Evolutionary conservation across 1,284 basidiomycete species (phyloP).

Genomic region (Macrocystidia cucumis): DNA sequence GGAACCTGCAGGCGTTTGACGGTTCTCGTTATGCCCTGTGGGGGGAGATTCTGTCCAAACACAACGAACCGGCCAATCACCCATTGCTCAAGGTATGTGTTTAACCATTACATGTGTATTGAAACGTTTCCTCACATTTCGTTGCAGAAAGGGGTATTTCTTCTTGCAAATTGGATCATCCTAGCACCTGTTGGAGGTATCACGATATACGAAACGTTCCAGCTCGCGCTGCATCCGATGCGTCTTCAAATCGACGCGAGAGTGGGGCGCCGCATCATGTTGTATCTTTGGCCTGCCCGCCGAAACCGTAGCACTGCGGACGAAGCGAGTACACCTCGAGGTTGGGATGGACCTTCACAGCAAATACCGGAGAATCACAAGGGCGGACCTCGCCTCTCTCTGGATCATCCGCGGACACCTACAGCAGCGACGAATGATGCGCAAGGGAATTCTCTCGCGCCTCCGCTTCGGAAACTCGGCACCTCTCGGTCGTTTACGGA

Average conservation of each 20-base stretch:
- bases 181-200: constrained; percentile 94
- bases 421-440: constrained; percentile 20
- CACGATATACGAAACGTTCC: constrained; percentile 81
- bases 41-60: constrained; percentile 83
- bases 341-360: no score
- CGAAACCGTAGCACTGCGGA: no score
- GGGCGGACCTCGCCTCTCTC: constrained; percentile 13
- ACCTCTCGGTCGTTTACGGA: constrained; percentile 61
- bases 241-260: constrained; percentile 82
- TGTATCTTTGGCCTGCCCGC: constrained; percentile 80
- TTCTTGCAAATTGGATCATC: constrained; percentile 72
- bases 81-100: constrained; percentile 55
- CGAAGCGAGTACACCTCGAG: no score
- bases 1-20: constrained; percentile 84
- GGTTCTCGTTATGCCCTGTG: constrained; percentile 81
- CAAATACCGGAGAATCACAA: no score
- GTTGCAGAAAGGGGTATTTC: constrained; percentile 53
- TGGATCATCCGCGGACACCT: constrained; percentile 36
- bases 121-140: constrained; percentile 7
- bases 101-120: background rate
- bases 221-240: constrained; percentile 81
- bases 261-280: constrained; percentile 80
- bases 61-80: constrained; percentile 60
- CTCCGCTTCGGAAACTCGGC: constrained; percentile 41
- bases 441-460: constrained; percentile 20